Conservation (phyloP, 2,329 filamentous ascomycete genomes). For the Botrytis byssoidea region DNA sequence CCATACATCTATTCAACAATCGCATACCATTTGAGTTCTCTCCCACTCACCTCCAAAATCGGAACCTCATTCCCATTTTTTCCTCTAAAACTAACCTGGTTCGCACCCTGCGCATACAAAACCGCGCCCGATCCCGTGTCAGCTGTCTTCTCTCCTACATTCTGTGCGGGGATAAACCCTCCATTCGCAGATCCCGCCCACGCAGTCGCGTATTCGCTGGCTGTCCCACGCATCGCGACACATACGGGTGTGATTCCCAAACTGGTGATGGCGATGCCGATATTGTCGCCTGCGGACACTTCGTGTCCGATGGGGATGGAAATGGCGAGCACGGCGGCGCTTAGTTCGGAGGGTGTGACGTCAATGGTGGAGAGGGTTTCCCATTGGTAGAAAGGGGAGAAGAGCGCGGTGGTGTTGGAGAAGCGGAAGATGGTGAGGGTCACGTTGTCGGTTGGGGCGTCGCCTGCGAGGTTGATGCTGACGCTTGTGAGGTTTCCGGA, state of each 20-base stretch:
- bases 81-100: constrained; percentile 10
- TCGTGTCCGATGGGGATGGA: constrained; percentile 20
- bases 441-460: constrained; percentile 22
- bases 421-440: constrained; percentile 30
- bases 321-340: constrained; percentile 22
- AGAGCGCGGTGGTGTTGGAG: constrained; percentile 27
- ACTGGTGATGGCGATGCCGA: constrained; percentile 29
- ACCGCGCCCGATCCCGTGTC: constrained; percentile 17
- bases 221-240: constrained; percentile 17
- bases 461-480: constrained; percentile 29
- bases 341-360: constrained; percentile 18
- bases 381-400: constrained; percentile 31
- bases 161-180: constrained; percentile 9
- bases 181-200: constrained; percentile 4
- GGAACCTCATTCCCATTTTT: not conserved
- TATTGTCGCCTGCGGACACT: constrained; percentile 25
- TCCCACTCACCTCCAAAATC: not conserved
- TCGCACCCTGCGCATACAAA: constrained; percentile 28
- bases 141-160: not conserved
- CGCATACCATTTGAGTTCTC: constrained; percentile 13
- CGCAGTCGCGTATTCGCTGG: not conserved
- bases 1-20: not conserved
- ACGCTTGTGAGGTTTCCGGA: constrained; percentile 25
- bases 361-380: constrained; percentile 27
- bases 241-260: constrained; percentile 27